Evolutionary conservation across 352 stramenopile species (phyloP).

Genomic region (Phytophthora tubulina): DNA sequence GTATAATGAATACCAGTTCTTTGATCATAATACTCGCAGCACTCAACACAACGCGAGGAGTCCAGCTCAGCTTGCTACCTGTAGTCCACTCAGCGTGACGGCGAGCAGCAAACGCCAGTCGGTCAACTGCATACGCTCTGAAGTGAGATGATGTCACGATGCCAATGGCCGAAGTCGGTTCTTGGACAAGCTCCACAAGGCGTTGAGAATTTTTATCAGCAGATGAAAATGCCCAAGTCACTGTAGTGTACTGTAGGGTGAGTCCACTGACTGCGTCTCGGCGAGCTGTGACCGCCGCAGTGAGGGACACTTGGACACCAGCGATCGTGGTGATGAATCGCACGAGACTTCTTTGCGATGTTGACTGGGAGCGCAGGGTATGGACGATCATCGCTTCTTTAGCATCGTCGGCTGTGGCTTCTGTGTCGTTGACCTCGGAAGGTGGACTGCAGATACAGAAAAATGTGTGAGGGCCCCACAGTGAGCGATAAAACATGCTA

Average conservation of each 20-base stretch:
- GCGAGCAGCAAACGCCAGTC: slow-evolving; percentile 25
- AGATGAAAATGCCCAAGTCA: slow-evolving; percentile 24
- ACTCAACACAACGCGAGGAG: not conserved
- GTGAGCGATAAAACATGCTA: not conserved
- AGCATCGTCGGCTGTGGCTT: not conserved
- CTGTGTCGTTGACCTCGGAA: not conserved
- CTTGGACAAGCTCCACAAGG: slow-evolving; percentile 5
- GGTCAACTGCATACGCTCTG: slow-evolving; percentile 28
- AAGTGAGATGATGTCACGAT: slow-evolving; percentile 16
- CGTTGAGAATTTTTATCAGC: not conserved
- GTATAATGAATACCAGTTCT: not conserved
- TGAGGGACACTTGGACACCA: slow-evolving; percentile 14
- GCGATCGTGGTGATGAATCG: slow-evolving; percentile 10
- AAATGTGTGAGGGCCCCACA: not conserved
- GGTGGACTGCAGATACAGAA: not conserved
- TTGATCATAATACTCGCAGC: not conserved
- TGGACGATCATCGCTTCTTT: not conserved
- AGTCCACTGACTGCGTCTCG: not conserved
- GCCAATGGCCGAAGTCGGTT: slow-evolving; percentile 1
- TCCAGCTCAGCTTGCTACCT: slow-evolving; percentile 9
- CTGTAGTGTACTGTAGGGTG: slow-evolving; percentile 15
- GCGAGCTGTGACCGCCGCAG: not conserved
- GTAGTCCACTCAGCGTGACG: slow-evolving; percentile 11
- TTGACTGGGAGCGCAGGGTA: not conserved
- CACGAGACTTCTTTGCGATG: not conserved